These are phyloP conservation scores for Cyclocybe cylindracea DNA, from an alignment of 768 basidiomycete species.

Conservation along the genomic window DNA sequence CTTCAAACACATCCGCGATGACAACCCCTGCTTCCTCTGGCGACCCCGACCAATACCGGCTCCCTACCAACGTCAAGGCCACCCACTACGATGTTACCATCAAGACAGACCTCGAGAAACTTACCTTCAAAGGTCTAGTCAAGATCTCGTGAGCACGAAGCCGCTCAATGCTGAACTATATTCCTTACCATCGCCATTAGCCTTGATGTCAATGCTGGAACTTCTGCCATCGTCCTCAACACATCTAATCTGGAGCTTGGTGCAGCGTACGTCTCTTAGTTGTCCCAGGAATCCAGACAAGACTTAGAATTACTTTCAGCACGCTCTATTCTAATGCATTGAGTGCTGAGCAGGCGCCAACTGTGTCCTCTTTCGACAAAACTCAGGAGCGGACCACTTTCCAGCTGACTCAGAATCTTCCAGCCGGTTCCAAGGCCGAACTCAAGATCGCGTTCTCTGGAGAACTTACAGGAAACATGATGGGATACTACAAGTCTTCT, in stretches of 20 bases:
- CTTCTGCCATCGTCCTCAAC: conserved; percentile 67
- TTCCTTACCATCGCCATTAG: conserved; percentile 31
- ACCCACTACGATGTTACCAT: conserved; percentile 79
- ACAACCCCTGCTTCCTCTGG: conserved; percentile 20
- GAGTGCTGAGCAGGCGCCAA: conserved; percentile 45
- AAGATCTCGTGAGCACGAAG: conserved; percentile 57
- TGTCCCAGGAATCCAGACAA: background rate
- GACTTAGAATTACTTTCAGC: conserved; percentile 18
- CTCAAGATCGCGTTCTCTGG: conserved; percentile 72
- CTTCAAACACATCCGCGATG: conserved; percentile 21
- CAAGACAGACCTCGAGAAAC: conserved; percentile 79
- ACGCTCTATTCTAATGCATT: conserved; percentile 57
- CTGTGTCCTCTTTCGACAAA: conserved; percentile 54
- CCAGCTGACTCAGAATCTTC: conserved; percentile 56
- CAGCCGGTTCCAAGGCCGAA: conserved; percentile 68
- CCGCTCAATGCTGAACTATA: background rate
- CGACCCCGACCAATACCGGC: conserved; percentile 48
- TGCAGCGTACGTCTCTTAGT: conserved; percentile 38
- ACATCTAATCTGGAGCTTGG: conserved; percentile 58
- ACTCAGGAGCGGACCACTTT: conserved; percentile 67
- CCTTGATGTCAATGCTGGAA: conserved; percentile 62
- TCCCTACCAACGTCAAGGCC: conserved; percentile 68
- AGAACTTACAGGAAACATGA: conserved; percentile 70
- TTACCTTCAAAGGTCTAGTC: conserved; percentile 76
- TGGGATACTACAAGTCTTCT: conserved; percentile 78